Evolutionary conservation across 768 basidiomycete species (phyloP), one percentile per base, ranked within the genome.

Genomic region (Cystobasidium onofrii): DNA sequence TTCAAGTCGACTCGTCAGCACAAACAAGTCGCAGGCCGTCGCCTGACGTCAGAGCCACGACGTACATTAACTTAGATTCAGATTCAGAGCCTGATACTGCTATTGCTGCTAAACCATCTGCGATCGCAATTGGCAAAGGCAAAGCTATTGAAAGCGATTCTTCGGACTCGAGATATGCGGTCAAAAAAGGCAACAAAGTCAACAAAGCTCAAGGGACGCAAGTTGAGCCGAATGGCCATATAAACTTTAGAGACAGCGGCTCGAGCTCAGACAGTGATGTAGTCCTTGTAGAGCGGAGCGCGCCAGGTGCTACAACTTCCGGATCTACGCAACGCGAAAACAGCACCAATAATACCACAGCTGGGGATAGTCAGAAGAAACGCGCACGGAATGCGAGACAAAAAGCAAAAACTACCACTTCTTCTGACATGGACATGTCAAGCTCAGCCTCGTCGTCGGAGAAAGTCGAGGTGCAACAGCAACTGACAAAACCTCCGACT

Each of bases 141-240:
- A 54, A 52, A 15, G 36, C 18, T 23, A 13, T 36, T 46, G 29
- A 25, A 12, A 52, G 44, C 33, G 54, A 61, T n/a, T 36, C 25
- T 7, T 46, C 27, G 29, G 69, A 69, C 29, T 71, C 69, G 2
- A 10, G 69, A n/a, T 71, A 71, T 55, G 52, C 69, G 12, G 69
- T 71, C 54, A 60, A 36, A 29, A 71, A 71, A 55, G 52, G 27
- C 13, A 9, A 23, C 4, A 36, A 60, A 33, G 20, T 4, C 10
- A 17, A 25, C 12, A 41, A 50, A 31, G 41, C 65, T 29, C 7
- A 9, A 20, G 31, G 23, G 4, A 31, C 46, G 1, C 10, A 31
- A 20, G 60, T 6, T 46, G 55, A 31, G 23, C 66, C n/a, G 29
- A 17, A 25, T 69, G 41, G 54, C 3, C 52, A 60, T 2, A 25